phyloP scores from a whole-genome alignment of 116 monocot species.

The Posidonia oceanica region DNA sequence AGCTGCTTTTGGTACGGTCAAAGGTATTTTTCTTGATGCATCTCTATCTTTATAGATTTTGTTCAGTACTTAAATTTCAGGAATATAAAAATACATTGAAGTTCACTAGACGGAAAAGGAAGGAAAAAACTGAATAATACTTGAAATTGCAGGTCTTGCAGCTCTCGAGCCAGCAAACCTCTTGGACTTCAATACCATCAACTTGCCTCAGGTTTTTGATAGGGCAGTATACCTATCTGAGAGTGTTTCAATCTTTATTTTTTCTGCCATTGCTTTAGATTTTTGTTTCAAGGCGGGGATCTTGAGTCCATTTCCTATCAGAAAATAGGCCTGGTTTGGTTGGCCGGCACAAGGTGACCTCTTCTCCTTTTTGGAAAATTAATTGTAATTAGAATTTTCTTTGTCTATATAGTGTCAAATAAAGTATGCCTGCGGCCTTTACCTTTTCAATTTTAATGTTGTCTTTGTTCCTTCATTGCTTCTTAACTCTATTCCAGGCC shows the following conservation, averaged over 20 bases:
- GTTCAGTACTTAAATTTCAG: neutral
- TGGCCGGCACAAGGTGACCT: neutral
- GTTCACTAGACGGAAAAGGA: too few relatives aligned
- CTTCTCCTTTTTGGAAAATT: too few relatives aligned
- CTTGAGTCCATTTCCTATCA: slow-evolving; percentile 60
- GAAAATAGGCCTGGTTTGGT: slow-evolving; percentile 2
- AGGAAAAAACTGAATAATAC: slow-evolving; percentile 1
- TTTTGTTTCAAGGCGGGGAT: slow-evolving; percentile 69
- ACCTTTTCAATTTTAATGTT: too few relatives aligned
- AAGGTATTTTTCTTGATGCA: slow-evolving; percentile 25
- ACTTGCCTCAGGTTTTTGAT: slow-evolving; percentile 26
- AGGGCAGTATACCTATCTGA: slow-evolving; percentile 36
- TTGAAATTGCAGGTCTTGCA: slow-evolving; percentile 57
- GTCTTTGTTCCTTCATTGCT: too few relatives aligned
- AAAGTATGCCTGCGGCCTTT: too few relatives aligned
- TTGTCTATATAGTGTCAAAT: too few relatives aligned
- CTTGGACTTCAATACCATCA: slow-evolving; percentile 22
- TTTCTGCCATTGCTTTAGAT: slow-evolving; percentile 64
- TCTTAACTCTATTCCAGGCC: too few relatives aligned
- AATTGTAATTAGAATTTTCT: too few relatives aligned
- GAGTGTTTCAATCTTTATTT: slow-evolving; percentile 52
- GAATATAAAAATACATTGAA: neutral
- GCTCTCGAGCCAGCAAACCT: slow-evolving; percentile 28
- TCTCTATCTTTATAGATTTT: neutral
- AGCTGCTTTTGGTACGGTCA: slow-evolving; percentile 82